These are phyloP conservation scores for Fraxinus platypoda DNA, from an alignment of 305 asterid genomes.

Conservation along the genomic window DNA sequence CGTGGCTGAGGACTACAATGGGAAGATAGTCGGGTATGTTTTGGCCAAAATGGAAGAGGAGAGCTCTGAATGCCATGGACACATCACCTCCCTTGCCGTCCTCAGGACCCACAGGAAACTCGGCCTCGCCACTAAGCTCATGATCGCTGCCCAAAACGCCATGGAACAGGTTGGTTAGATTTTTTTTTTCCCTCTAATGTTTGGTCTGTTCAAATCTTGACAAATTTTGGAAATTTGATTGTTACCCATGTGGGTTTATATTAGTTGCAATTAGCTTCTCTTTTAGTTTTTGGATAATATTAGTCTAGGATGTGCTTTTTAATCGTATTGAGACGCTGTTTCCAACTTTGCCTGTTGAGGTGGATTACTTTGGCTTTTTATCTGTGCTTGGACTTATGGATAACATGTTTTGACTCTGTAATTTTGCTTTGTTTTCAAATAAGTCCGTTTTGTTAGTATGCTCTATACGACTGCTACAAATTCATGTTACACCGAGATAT, in stretches of 20 bases:
- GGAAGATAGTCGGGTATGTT: conserved; percentile 93
- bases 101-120: conserved; percentile 94
- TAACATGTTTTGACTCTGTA: not conserved
- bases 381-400: not conserved
- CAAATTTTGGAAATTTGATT: not conserved
- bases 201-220: not conserved
- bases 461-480: not conserved
- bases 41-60: conserved; percentile 98
- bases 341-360: not conserved
- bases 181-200: not conserved
- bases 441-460: not conserved
- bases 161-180: conserved; percentile 73
- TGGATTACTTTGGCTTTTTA: not conserved
- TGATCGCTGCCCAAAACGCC: conserved; percentile 98
- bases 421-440: not conserved
- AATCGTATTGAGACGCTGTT: not conserved
- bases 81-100: conserved; percentile 94
- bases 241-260: not conserved
- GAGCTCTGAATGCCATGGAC: conserved; percentile 91
- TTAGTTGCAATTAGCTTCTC: not conserved
- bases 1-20: conserved; percentile 96
- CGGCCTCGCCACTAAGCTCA: conserved; percentile 94
- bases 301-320: not conserved
- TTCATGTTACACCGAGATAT: not conserved
- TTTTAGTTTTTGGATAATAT: not conserved